Conservation (phyloP, 192 early-diverging fungal genomes). For the Jimgerdemannia lactiflua region DNA sequence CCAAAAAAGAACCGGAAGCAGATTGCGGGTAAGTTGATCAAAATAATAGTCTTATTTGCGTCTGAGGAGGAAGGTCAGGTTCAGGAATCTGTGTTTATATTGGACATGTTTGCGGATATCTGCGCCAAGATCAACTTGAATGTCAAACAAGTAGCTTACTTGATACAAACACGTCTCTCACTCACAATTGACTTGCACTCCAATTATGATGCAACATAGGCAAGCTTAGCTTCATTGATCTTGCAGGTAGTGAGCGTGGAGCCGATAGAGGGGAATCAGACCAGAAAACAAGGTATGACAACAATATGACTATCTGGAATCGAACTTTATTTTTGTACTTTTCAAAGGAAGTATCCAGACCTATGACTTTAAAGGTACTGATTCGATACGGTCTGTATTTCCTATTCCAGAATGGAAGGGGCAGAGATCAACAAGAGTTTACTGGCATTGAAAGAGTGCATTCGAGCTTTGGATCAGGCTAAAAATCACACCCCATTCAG, state of each 20-base stretch:
- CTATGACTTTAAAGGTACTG: no score
- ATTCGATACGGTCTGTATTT: no score
- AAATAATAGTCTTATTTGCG: not conserved
- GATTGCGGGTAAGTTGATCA: conserved; percentile 42
- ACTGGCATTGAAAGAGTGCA: conserved; percentile 97
- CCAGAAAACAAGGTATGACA: conserved; percentile 78
- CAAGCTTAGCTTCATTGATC: conserved; percentile 97
- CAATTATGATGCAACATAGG: conserved; percentile 31
- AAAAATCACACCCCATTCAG: conserved; percentile 97
- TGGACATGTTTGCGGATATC: no score
- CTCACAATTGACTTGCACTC: not conserved
- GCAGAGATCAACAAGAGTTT: conserved; percentile 99
- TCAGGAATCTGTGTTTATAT: no score
- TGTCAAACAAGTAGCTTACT: no score
- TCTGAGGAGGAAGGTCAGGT: no score
- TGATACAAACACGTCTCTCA: no score
- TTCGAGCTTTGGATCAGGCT: conserved; percentile 93
- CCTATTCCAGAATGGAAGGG: conserved; percentile 82
- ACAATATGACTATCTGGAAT: not conserved
- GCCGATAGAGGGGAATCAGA: conserved; percentile 95
- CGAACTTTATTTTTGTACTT: conserved; percentile 4
- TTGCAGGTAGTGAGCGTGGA: conserved; percentile 97
- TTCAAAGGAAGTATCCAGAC: no score
- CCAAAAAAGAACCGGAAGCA: conserved; percentile 60
- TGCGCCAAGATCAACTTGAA: no score